Conservation (phyloP, 306 rosid species). For the Spatholobus suberectus region DNA sequence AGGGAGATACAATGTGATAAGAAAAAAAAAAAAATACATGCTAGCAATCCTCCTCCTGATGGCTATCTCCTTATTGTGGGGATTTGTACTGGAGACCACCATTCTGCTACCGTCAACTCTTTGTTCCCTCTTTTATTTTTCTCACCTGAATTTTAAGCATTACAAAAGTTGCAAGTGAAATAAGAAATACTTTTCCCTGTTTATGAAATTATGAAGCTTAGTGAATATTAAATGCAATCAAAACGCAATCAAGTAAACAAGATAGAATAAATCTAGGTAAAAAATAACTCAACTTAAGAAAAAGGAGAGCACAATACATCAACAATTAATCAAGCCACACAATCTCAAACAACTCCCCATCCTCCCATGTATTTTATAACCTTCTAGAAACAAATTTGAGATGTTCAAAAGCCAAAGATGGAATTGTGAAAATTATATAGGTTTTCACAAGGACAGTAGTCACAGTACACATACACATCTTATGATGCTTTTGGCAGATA, state of each 20-base stretch:
- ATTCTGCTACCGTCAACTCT: conserved; percentile 40
- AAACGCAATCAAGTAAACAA: conserved; percentile 2
- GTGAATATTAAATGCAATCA: neutral
- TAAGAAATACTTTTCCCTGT: neutral
- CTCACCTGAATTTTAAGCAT: conserved; percentile 41
- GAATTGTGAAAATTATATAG: too few species aligned
- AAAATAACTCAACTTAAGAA: neutral
- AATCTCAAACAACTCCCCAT: too few species aligned
- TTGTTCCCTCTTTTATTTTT: conserved; percentile 23
- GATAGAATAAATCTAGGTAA: neutral
- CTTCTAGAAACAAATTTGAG: too few species aligned
- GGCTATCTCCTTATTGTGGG: conserved; percentile 69
- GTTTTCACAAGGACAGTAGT: too few species aligned
- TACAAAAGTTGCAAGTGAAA: neutral
- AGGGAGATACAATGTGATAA: conserved; percentile 20
- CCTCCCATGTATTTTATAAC: too few species aligned
- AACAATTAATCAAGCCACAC: too few species aligned
- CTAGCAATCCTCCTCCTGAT: conserved; percentile 83
- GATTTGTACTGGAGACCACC: conserved; percentile 68
- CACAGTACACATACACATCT: too few species aligned
- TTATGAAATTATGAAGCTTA: conserved; percentile 13
- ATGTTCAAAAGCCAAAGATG: too few species aligned
- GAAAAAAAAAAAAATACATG: conserved; percentile 58
- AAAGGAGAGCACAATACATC: neutral
- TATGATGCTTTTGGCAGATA: neutral